Conservation (phyloP, 768 basidiomycete species). For the Coprinopsis sp. region DNA sequence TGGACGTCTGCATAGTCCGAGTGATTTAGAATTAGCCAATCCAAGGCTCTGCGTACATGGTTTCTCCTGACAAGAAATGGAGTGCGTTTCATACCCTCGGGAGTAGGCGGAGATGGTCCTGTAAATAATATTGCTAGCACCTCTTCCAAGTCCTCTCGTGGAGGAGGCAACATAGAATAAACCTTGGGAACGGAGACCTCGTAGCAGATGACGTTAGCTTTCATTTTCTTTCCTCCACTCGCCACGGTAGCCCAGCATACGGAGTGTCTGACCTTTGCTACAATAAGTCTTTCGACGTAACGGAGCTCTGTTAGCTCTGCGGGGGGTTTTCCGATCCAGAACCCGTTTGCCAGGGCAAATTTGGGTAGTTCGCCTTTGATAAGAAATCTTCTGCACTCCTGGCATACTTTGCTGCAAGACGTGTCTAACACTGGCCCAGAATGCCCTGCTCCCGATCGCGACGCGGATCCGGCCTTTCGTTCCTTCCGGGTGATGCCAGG, state of each 20-base stretch:
- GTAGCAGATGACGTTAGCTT: not conserved
- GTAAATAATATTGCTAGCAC: not conserved
- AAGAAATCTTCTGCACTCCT: not conserved
- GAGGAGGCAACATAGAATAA: not conserved
- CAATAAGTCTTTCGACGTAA: not conserved
- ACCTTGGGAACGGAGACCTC: not conserved
- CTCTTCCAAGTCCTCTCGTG: not conserved
- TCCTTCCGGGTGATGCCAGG: not conserved
- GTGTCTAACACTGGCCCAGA: not conserved
- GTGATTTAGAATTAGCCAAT: conserved; percentile 1
- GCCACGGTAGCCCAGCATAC: not conserved
- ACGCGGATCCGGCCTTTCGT: no score
- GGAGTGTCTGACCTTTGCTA: not conserved
- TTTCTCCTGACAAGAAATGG: not conserved
- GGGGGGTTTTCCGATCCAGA: not conserved
- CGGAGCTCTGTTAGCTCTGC: not conserved
- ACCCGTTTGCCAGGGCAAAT: not conserved
- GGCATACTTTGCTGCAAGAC: not conserved
- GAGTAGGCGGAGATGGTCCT: not conserved
- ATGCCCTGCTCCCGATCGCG: no score
- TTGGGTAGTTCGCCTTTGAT: not conserved
- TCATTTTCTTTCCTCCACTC: not conserved
- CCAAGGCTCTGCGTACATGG: not conserved
- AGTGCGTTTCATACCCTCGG: not conserved
- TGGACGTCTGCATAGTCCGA: not conserved